Conservation (phyloP, 768 basidiomycete genomes). For the Peribolospora baueri region DNA sequence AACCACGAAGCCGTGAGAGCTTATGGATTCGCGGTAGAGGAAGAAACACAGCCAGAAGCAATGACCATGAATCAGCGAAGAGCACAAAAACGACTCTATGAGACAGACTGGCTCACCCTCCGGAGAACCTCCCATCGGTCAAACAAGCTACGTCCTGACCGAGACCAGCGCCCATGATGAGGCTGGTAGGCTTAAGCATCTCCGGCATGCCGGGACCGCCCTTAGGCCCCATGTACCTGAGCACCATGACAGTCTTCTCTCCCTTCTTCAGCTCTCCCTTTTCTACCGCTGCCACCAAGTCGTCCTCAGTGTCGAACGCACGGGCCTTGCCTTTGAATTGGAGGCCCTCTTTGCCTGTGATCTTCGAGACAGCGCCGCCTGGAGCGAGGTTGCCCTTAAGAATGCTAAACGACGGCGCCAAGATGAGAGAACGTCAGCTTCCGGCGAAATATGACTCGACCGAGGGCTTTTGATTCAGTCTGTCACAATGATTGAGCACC, state of each 20-base stretch:
- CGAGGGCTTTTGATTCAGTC: too few relatives aligned
- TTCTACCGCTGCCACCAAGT: constrained; percentile 69
- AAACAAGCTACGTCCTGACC: constrained; percentile 88
- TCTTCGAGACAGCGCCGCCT: constrained; percentile 86
- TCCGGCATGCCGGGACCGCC: constrained; percentile 61
- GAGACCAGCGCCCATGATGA: constrained; percentile 96
- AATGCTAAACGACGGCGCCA: constrained; percentile 30
- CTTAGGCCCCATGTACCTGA: constrained; percentile 88
- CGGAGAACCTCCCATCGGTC: constrained; percentile 93
- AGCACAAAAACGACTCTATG: constrained; percentile 2
- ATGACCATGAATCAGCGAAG: constrained; percentile 1
- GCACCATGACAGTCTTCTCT: constrained; percentile 85
- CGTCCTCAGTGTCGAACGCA: constrained; percentile 72
- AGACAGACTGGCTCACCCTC: constrained; percentile 44
- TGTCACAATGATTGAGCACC: too few relatives aligned
- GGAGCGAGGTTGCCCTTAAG: constrained; percentile 79
- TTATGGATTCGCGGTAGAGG: background rate
- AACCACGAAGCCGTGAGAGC: constrained; percentile 40
- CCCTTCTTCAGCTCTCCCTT: constrained; percentile 68
- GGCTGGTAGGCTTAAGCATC: constrained; percentile 44
- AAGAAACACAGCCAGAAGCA: background rate
- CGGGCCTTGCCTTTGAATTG: constrained; percentile 76
- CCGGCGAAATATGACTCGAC: background rate
- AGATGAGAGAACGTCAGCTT: background rate
- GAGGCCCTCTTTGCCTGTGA: constrained; percentile 85